Evolutionary conservation across 176 grass and related monocot genomes (phyloP).

Genomic region (Eragrostis nindensis): DNA sequence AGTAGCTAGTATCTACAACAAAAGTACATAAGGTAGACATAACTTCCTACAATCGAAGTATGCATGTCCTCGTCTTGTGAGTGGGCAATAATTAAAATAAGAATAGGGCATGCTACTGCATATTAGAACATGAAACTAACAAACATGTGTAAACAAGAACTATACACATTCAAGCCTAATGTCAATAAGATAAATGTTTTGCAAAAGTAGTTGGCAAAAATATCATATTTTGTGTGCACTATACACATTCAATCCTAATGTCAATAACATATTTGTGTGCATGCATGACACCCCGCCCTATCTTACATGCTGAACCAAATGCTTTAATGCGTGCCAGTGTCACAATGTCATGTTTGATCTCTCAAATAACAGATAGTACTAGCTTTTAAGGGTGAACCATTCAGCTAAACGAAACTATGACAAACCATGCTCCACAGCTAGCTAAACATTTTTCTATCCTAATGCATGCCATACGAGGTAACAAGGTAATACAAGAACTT

Average conservation of each 20-base stretch:
- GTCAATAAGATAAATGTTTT: too few relatives aligned
- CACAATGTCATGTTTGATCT: neutral
- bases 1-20: too few relatives aligned
- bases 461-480: constrained; percentile 2
- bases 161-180: too few relatives aligned
- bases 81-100: too few relatives aligned
- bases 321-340: neutral
- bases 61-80: too few relatives aligned
- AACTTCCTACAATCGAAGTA: too few relatives aligned
- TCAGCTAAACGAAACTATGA: neutral
- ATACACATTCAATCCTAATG: neutral
- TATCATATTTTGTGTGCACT: neutral
- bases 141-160: too few relatives aligned
- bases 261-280: neutral
- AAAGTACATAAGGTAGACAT: too few relatives aligned
- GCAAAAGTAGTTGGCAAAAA: neutral
- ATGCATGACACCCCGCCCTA: neutral
- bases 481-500: neutral
- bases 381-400: neutral
- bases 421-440: constrained; percentile 1
- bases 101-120: too few relatives aligned
- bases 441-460: neutral
- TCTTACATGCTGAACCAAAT: neutral
- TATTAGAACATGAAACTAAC: too few relatives aligned
- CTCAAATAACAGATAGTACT: constrained; percentile 4